These are phyloP conservation scores for Acarospora socialis DNA, from an alignment of 2,329 filamentous ascomycete genomes.

Conservation along the genomic window DNA sequence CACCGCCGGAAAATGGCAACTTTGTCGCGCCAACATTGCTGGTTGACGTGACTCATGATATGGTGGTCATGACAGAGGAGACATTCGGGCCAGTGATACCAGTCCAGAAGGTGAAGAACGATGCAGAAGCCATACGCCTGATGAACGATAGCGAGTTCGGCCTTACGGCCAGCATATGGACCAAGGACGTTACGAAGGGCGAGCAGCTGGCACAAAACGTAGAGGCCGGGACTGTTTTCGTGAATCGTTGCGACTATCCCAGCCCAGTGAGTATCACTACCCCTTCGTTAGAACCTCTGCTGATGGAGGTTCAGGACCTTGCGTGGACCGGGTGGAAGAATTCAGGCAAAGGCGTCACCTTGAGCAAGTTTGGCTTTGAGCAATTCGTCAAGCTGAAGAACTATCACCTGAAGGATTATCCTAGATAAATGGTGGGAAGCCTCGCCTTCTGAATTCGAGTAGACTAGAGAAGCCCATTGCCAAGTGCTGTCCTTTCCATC, in stretches of 20 bases:
- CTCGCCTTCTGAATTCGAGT: not conserved
- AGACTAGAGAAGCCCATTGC: not conserved
- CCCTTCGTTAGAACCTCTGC: slow-evolving; percentile 12
- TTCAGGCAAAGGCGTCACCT: slow-evolving; percentile 78
- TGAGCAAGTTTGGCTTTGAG: slow-evolving; percentile 84
- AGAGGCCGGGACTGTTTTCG: slow-evolving; percentile 89
- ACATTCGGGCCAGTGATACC: slow-evolving; percentile 90
- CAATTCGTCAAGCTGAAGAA: slow-evolving; percentile 95
- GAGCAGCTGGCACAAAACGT: slow-evolving; percentile 65
- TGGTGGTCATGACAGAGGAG: slow-evolving; percentile 85
- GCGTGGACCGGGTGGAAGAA: slow-evolving; percentile 99
- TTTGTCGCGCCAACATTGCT: slow-evolving; percentile 79
- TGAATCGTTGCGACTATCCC: slow-evolving; percentile 87
- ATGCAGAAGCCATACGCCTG: slow-evolving; percentile 64
- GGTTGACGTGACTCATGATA: slow-evolving; percentile 62
- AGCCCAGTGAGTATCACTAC: slow-evolving; percentile 56
- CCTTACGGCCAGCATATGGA: slow-evolving; percentile 94
- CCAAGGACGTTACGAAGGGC: slow-evolving; percentile 64
- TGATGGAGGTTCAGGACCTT: slow-evolving; percentile 48
- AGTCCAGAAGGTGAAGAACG: slow-evolving; percentile 69
- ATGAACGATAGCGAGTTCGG: slow-evolving; percentile 97
- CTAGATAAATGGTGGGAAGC: slow-evolving; percentile 27
- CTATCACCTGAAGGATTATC: slow-evolving; percentile 76
- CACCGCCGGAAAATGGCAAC: slow-evolving; percentile 63
- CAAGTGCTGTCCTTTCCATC: not conserved